Evolutionary conservation across 768 basidiomycete genomes (phyloP).

Genomic region (Phaeolepiota aurea): DNA sequence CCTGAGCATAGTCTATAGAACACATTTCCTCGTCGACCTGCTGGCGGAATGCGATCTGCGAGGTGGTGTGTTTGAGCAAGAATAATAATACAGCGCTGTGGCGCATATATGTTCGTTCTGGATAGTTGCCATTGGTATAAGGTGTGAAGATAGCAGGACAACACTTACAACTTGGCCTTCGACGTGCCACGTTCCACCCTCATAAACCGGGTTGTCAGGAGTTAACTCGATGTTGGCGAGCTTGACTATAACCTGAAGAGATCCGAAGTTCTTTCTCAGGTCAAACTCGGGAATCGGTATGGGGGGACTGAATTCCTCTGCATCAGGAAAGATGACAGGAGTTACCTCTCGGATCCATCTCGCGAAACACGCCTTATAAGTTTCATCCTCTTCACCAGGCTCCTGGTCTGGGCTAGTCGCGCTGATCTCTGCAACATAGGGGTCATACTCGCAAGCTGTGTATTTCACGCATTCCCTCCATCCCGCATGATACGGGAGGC

Average conservation of each 20-base stretch:
- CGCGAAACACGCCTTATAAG: constrained; percentile 3
- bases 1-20: constrained; percentile 1
- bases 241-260: constrained; percentile 10
- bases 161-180: constrained; percentile 10
- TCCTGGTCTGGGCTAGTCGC: constrained; percentile 5
- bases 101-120: constrained; percentile 3
- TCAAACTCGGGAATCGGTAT: neutral
- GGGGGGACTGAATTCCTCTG: constrained; percentile 2
- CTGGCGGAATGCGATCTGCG: constrained; percentile 1
- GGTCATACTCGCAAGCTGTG: constrained; percentile 6
- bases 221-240: constrained; percentile 9
- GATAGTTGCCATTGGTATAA: neutral
- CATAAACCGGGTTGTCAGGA: constrained; percentile 9
- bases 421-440: constrained; percentile 6
- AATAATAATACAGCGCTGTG: constrained; percentile 3
- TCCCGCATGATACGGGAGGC: neutral
- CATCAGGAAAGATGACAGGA: constrained; percentile 7
- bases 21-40: constrained; percentile 1
- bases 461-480: constrained; percentile 4
- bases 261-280: constrained; percentile 1
- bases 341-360: constrained; percentile 6
- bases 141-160: neutral
- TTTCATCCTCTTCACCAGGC: constrained; percentile 5
- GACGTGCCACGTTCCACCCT: constrained; percentile 10
- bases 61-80: neutral